Evolutionary conservation across 2,329 filamentous ascomycete species (phyloP), one percentile per base, ranked within the genome.

Genomic region (Fusarium agapanthi): DNA sequence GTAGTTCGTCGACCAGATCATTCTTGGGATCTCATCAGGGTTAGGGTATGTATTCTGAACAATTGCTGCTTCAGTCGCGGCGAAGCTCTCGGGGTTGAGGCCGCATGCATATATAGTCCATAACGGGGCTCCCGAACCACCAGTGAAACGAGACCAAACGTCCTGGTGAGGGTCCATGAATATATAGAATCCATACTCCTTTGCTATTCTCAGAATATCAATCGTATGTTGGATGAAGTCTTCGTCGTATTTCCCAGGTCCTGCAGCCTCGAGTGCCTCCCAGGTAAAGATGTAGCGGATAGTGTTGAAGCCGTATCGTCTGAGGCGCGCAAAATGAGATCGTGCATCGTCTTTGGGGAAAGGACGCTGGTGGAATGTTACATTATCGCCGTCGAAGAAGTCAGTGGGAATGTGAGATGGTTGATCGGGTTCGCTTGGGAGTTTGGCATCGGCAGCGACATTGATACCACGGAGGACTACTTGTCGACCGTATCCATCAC

Each of bases 131-230:
- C 96, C 96, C 32, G 95, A 98, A 51, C 96, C 96, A 48, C 96
- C 96, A 11, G 93, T 95, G 79, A 96, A 96, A 61, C 96, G 89
- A 38, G 95, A 98, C 96, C 96, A 99, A 76, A 98, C 95, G 84
- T 99, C 96, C 86, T 99, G 96, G 81, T 99, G 96, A 26, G 97
- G 95, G 77, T 99, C 97, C 94, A 99, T 97, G 80, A 98, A 98
- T 55, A 99, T 88, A 79, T 97, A 97, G 81, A 99, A 98, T 34
- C 93, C 94, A 85, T 97, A 98, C 41, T 90, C 87, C 80, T 95
- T 97, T 41, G 95, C 95, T 72, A 95, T 86, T 63, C 95, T 89
- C 75, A 99, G 83, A 16, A 97, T 86, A 43, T 93, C 88, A 73
- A 99, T 94, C 2, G 96, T 99, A 80, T 97, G 94, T 74, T 93